Evolutionary conservation across 139 green algal genomes (phyloP), one percentile per base, ranked within the genome.

Genomic region (Micractinium sp.): DNA sequence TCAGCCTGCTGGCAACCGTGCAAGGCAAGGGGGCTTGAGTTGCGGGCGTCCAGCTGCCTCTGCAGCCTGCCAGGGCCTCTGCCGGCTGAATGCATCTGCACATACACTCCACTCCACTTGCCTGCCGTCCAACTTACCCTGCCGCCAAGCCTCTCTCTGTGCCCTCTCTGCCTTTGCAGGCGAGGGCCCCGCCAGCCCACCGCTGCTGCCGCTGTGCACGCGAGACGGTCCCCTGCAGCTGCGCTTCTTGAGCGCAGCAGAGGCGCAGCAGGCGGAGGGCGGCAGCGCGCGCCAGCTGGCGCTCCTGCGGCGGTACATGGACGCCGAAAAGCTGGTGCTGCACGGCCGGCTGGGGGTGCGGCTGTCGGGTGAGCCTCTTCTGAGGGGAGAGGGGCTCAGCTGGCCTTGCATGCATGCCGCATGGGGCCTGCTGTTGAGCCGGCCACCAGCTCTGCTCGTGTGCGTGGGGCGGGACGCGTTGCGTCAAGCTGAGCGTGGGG

Each of bases 181-280:
- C 47, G 87, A 90, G 39, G 87, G 87, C 47, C 78, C 87, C 9
- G 87, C 78, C 23, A 36, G 20, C 23, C 87, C 87, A 29, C 87
- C 77, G 63, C 87, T 90, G 75, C 87, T 90, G 78, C 78, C 87
- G 38, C 87, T 90, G 53, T 75, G 76, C 75, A 89, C 76, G 4
- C 75, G 86, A 19, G 66, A 71, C 63, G 87, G 63, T 29, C 61
- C 87, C 29, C 63, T 86, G 78, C 87, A 74, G 63, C 75, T 71
- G 38, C 87, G 87, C 78, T 90, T 90, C 63, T 39, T 90, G 9
- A 82, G 53, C 16, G 38, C 29, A 0, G 61, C n/a, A 27, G 78
- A 81, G 36, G 56, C 18, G 33, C 29, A 20, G 60, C 38, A 38
- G 83, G 56, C 25, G 77, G 77, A 41, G 77, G 35, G 15, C 53